Evolutionary conservation across 805 yeast species (phyloP), one percentile per base, ranked within the genome.

Genomic region (Lipomyces chichibuensis): DNA sequence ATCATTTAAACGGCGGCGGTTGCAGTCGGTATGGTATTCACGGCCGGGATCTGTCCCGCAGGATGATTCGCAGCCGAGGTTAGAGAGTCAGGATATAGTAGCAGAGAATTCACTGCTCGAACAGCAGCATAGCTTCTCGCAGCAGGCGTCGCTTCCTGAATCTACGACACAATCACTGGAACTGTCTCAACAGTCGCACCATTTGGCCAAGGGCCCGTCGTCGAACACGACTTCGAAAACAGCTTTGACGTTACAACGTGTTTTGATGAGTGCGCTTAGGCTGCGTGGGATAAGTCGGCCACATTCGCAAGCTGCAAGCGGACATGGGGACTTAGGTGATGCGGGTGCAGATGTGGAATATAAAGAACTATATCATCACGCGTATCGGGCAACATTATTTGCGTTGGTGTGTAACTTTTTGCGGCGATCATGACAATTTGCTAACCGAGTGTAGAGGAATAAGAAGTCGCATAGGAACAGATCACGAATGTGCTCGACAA

Each of bases 251-350:
- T 13, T 60, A 20, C 63, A 60, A 32, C 29, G 63, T 17, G n/a
- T 60, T 33, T 32, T 77, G 7, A 65, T 78, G 65, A 75, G 78
- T 1, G 81, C 77, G n/a, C 64, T 79, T 65, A 72, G 81, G 14
- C 65, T 79, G 59, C 75, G 80, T 4, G 80, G 79, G 1, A 65
- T 76, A 33, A 46, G 63, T 3, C 68, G 74, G n/a, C 23, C 20
- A 43, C 23, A 17, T 17, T n/a, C 20, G 11, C 49, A 43, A 17
- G 49, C 49, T 43, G 49, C 49, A 43, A 43, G 9, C 23, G 23
- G 20, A 7, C 23, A 17, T 17, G 49, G 49, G 49, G 49, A 43
- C 6, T 14, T 2, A 43, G 1, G 49, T 43, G 23, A 43, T 43
- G n/a, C 49, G 11, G 23, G 6, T 17, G 69, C 61, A 6, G 62